Evolutionary conservation across 345 rosid genomes (phyloP), one percentile per base, ranked within the genome.

Genomic region (Erysimum cheiranthoides): DNA sequence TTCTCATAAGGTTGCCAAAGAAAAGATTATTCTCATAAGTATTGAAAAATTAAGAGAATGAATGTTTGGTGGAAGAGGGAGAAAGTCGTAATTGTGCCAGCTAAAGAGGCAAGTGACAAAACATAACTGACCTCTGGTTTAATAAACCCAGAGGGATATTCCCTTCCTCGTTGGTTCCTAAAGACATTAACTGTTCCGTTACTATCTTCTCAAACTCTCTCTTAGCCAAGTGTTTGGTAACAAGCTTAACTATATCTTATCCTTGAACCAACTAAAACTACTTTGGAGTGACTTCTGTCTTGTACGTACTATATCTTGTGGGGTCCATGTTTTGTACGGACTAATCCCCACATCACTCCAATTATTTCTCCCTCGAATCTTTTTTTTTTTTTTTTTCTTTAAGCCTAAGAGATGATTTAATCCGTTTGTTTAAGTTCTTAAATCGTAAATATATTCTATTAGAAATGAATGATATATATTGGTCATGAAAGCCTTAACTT

Each of bases 101-200:
- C 40, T 6, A 25, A 45, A 31, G 61, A 47, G 64, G 42, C 47
- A 43, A 60, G 30, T 31, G 60, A 76, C 71, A 62, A 70, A 45
- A 62, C 58, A 62, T 3, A 76, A 76, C 75, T 61, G 58, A 59
- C 16, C 59, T 66, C 10, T 59, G 54, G 52, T 70, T 68, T 34
- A 45, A 61, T 25, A 61, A 68, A 69, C 34, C 63, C 70, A 76
- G 50, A 43, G 59, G 70, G 8, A 70, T 63, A 77, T 77, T 71
- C 68, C 74, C 61, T 77, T 77, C 80, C 72, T 70, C 72, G 80
- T 71, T 63, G 39, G 68, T 77, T 77, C 80, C 72, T 64, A 70
- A 63, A 47, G 80, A 46, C 76, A 70, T 36, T 14, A 63, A 77
- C 71, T 77, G 71, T 56, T 70, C 28, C 57, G 34, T 69, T 62